Base-by-base conservation (phyloP, 2,329 filamentous ascomycete genomes). In the Basipetospora chlamydospora region DNA sequence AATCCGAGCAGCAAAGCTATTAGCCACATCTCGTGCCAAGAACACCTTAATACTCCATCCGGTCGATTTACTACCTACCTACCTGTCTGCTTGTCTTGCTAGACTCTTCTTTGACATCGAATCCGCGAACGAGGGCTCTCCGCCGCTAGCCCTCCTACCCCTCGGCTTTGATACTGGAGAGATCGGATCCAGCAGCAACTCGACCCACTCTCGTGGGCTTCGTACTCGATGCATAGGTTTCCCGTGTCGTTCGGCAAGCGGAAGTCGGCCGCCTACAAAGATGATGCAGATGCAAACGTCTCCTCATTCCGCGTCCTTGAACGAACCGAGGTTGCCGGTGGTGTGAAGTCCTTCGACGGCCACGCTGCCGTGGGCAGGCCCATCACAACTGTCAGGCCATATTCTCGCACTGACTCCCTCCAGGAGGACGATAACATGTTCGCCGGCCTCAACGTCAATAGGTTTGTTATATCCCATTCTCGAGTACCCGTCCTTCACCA, bases 191-290 rank as follows among this genome's bases (percentile, higher is more conserved):
- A 12, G 13, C 16, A n/a, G 20, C 26, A 29, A 28, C n/a, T n/a
- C n/a, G n/a, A 13, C 9, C 23, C 10, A 9, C 16, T 11, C 22
- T 20, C 21, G 25, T 20, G 12, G 26, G 20, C 20, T 12, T 23
- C 16, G 2, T n/a, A 42, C 60, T 64, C 64, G 55, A 76, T 76
- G 71, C 67, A 67, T 70, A 72, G 67, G 58, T 75, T 76, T 55
- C 66, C 68, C 43, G 66, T 67, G 51, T 59, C 64, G 43, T 75
- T 75, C 44, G 63, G 59, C 49, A 62, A 67, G 67, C 70, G 71
- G 63, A 74, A 67, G 60, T 71, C 69, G 43, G 64, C 66, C 61
- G 66, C 64, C 42, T 64, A 70, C 44, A 67, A 65, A 44, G 65
- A 70, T 42, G 63, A 72, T 66, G 66, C 51, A 26, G 54, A 60